Percentiles rank a stretch among this genome's conserved stretches.
Evolutionary conservation across 1,284 basidiomycete genomes (phyloP).

Genomic region (Phlebopus sp.): DNA sequence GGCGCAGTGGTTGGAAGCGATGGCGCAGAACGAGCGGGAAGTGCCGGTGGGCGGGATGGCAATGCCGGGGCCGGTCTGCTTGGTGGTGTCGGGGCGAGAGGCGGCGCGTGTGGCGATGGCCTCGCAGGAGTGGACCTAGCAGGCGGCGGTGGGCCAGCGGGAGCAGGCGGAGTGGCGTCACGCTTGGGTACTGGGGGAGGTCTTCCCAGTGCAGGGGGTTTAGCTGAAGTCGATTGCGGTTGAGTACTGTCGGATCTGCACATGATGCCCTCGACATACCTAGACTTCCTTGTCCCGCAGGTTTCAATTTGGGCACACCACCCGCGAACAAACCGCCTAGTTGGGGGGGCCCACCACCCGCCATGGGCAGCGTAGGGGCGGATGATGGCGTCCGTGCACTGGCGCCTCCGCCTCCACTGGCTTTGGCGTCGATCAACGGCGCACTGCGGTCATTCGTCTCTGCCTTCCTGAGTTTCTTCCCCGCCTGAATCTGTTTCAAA

Average conservation of each 20-base stretch:
- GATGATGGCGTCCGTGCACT: constrained; percentile 33
- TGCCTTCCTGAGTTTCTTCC: constrained; percentile 78
- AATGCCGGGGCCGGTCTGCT: constrained; percentile 24
- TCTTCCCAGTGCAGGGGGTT: constrained; percentile 59
- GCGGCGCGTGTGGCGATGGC: constrained; percentile 26
- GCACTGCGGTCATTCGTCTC: constrained; percentile 81
- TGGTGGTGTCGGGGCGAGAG: constrained; percentile 18
- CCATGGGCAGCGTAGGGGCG: constrained; percentile 22
- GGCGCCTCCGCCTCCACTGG: constrained; percentile 36
- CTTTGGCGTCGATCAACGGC: constrained; percentile 57
- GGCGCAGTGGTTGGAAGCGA: constrained; percentile 33
- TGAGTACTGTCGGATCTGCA: constrained; percentile 10
- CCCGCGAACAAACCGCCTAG: constrained; percentile 85
- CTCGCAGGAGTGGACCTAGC: constrained; percentile 30
- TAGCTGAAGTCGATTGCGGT: constrained; percentile 42
- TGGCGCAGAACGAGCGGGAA: constrained; percentile 30
- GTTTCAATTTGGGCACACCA: constrained; percentile 87
- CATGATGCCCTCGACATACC: constrained; percentile 40
- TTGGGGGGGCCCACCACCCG: constrained; percentile 64
- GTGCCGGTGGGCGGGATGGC: constrained; percentile 20
- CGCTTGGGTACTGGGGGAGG: constrained; percentile 67
- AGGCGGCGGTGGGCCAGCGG: constrained; percentile 35
- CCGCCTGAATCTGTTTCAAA: constrained; percentile 74
- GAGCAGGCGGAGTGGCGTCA: constrained; percentile 33
- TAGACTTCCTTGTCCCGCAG: constrained; percentile 58